Base-by-base conservation (phyloP, 1,139 yeast species). In the Saccharomyces hybrid region DNA sequence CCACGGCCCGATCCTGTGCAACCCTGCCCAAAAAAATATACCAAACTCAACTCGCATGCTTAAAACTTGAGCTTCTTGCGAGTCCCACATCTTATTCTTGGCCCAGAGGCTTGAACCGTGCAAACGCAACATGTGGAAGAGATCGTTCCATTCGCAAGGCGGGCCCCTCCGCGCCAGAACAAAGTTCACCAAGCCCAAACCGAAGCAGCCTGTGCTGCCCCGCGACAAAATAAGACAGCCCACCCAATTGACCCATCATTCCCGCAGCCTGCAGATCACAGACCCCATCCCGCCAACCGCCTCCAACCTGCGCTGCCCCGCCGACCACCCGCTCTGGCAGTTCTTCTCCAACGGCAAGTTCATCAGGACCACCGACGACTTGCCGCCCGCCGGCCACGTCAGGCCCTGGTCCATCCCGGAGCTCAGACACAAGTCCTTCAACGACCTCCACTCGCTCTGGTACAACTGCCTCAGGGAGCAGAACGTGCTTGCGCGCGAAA, bases 241-340 rank as follows among this genome's bases (percentile, higher is more conserved):
- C 16, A 62, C 64, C 6, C 67, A 64, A 50, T 47, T 69, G 8
- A 67, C 68, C 0, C 68, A 71, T 49, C 66, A 64, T 48, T 57
- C 56, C 52, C 62, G 56, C 21, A 56, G 61, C 47, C 69, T 83
- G 58, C 75, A 77, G 62, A 79, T 91, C 59, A 80, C 95, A 57
- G 80, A 86, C n/a, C 98, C 98, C 14, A 86, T 93, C 60, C 80
- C 88, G 7, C 98, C 98, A 14, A 81, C 91, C 1, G 85, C 81
- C 57, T 76, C 78, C 60, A 88, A 88, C 70, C 76, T 91, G 57
- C 79, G 78, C 60, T 88, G 88, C 29, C 79, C 84, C 24, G 95
- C 86, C 12, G 87, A 87, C 68, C 99, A 93, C 72, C 98, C 99
- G 42, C 77, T 93, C 61, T 93, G 97, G 97, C 95, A 88, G 64